Conservation (phyloP, 2,329 filamentous ascomycete genomes). For the Dactylella cylindrospora region DNA sequence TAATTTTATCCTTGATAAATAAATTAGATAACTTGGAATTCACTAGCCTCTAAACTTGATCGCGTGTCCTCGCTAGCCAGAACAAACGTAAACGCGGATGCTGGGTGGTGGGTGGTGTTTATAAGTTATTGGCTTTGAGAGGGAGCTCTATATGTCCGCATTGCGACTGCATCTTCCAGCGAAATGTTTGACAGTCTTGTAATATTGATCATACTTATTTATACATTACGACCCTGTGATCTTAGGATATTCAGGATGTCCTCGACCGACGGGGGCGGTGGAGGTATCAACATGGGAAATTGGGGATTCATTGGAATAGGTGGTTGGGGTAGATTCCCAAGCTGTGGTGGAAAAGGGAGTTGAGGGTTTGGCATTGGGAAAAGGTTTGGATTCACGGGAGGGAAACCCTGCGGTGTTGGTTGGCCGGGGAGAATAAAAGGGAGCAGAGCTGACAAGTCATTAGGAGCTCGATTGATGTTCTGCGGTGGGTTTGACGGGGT, state of each 20-base stretch:
- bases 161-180: no score
- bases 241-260: conserved; percentile 34
- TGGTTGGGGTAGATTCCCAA: conserved; percentile 19
- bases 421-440: conserved; percentile 15
- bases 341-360: conserved; percentile 20
- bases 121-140: no score
- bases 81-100: not conserved
- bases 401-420: conserved; percentile 10
- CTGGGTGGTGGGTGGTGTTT: no score
- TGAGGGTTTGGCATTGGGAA: conserved; percentile 32
- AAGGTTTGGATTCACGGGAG: conserved; percentile 27
- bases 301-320: not conserved
- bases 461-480: conserved; percentile 4
- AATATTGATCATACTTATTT: no score
- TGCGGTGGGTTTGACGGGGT: not conserved
- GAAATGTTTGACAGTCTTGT: not conserved
- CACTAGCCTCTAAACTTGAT: no score
- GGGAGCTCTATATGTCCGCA: no score
- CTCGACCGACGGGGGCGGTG: conserved; percentile 28
- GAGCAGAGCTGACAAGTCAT: conserved; percentile 19
- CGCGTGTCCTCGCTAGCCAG: no score
- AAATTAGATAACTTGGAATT: no score
- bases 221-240: conserved; percentile 36
- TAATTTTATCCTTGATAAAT: no score
- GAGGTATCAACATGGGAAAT: not conserved